Percentiles rank a stretch among this genome's conserved stretches.
phyloP scores from a whole-genome alignment of 148 eudicot genomes.

The Rhododendron vialii region DNA sequence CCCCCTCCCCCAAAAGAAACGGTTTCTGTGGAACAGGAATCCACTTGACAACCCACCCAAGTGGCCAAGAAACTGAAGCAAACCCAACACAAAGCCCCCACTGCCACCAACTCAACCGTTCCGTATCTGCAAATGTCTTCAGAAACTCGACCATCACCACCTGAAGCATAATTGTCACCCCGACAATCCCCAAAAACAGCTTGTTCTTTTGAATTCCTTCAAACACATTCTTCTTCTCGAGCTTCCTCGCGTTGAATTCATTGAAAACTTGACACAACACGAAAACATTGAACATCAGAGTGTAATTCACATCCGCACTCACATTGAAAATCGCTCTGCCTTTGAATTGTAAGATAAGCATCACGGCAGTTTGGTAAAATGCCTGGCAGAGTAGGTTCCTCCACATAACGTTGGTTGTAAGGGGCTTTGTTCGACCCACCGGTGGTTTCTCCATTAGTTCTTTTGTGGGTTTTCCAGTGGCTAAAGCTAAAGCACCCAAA shows the following conservation, averaged over 20 bases:
- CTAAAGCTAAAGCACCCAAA: conserved; percentile 22
- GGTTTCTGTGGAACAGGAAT: conserved; percentile 20
- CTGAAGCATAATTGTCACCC: conserved; percentile 12
- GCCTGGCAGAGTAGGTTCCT: conserved; percentile 17
- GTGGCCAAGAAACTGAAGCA: conserved; percentile 19
- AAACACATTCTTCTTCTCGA: conserved; percentile 26
- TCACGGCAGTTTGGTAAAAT: conserved; percentile 1
- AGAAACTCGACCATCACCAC: conserved; percentile 26
- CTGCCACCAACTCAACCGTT: conserved; percentile 16
- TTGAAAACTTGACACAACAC: conserved; percentile 20
- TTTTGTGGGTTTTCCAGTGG: conserved; percentile 9
- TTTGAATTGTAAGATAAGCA: conserved; percentile 15
- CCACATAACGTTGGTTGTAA: conserved; percentile 20
- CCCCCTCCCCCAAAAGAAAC: not conserved
- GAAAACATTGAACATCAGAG: conserved; percentile 19
- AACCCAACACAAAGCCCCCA: conserved; percentile 24
- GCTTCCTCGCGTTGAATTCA: conserved; percentile 15
- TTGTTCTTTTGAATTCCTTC: conserved; percentile 12
- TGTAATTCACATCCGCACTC: conserved; percentile 3
- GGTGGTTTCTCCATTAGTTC: conserved; percentile 11
- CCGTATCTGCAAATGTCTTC: conserved; percentile 16
- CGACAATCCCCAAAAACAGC: conserved; percentile 16
- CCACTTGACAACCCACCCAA: conserved; percentile 19
- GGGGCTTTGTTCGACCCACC: not conserved
- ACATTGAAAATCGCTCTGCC: conserved; percentile 13